These are phyloP conservation scores for Pyropia yezoensis DNA, from an alignment of 23 red algal genomes.

Conservation along the genomic window DNA sequence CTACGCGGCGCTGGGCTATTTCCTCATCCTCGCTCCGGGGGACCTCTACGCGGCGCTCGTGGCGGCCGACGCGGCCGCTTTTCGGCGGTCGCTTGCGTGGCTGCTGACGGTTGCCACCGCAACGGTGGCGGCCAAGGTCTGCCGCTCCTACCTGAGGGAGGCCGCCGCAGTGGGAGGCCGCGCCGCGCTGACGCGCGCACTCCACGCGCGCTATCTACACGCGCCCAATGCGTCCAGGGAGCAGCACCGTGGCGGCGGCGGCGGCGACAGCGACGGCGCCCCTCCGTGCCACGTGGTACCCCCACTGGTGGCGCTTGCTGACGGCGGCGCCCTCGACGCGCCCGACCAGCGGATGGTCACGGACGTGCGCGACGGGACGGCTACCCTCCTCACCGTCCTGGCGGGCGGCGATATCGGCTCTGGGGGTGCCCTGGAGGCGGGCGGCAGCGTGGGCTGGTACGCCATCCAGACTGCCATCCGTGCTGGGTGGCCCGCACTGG, in stretches of 20 bases:
- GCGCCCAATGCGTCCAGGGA: too few species aligned
- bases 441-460: conserved; percentile 42
- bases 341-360: conserved; percentile 79
- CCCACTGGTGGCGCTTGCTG: not conserved
- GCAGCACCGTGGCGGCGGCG: not conserved
- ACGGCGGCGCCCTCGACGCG: conserved; percentile 26
- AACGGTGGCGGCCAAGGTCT: conserved; percentile 25
- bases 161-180: conserved; percentile 31
- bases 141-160: conserved; percentile 31
- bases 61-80: conserved; percentile 37
- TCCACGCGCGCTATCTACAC: conserved; percentile 26
- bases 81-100: conserved; percentile 10
- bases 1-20: conserved; percentile 44
- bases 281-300: conserved; percentile 13
- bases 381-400: conserved; percentile 30
- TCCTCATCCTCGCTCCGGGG: conserved; percentile 44
- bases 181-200: conserved; percentile 7
- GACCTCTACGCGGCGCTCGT: conserved; percentile 55
- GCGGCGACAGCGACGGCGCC: not conserved
- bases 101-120: conserved; percentile 16
- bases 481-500: conserved; percentile 47
- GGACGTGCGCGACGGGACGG: conserved; percentile 34
- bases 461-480: conserved; percentile 20
- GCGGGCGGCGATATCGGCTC: conserved; percentile 38
- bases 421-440: conserved; percentile 65